phyloP scores from a whole-genome alignment of 805 yeast species.

The Yarrowia sp. region DNA sequence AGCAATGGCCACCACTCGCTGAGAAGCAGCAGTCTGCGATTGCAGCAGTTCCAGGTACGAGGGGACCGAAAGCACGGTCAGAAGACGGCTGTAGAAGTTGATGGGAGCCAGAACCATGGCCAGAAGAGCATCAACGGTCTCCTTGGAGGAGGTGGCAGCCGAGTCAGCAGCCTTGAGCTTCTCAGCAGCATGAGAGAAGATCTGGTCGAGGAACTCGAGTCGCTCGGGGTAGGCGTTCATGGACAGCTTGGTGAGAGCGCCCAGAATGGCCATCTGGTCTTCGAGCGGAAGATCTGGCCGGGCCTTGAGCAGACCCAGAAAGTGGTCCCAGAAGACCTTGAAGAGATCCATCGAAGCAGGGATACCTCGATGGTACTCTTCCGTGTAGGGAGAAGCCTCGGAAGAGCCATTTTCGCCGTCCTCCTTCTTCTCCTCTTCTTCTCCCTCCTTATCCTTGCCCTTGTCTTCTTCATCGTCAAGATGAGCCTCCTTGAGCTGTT shows the following conservation, averaged over 20 bases:
- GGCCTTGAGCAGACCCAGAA: constrained; percentile 59
- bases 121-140: constrained; percentile 46
- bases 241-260: constrained; percentile 69
- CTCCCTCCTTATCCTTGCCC: constrained; percentile 29
- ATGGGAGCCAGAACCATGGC: constrained; percentile 51
- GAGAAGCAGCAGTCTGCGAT: constrained; percentile 59
- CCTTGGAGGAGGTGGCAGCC: constrained; percentile 45
- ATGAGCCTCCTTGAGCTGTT: constrained; percentile 29
- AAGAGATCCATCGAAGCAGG: constrained; percentile 56
- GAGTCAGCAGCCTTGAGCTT: constrained; percentile 44
- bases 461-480: constrained; percentile 20
- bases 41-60: constrained; percentile 63
- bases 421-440: constrained; percentile 20
- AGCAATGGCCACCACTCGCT: constrained; percentile 63
- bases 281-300: constrained; percentile 72
- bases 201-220: constrained; percentile 63
- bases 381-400: neutral
- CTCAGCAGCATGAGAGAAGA: constrained; percentile 61
- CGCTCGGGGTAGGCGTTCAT: constrained; percentile 71
- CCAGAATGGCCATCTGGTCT: constrained; percentile 69
- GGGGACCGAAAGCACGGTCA: constrained; percentile 52
- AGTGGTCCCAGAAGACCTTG: constrained; percentile 69
- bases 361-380: constrained; percentile 40
- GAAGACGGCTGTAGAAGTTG: constrained; percentile 44
- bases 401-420: neutral